Base-by-base conservation (phyloP, 1,284 basidiomycete species). In the Quambalaria eucalypti region DNA sequence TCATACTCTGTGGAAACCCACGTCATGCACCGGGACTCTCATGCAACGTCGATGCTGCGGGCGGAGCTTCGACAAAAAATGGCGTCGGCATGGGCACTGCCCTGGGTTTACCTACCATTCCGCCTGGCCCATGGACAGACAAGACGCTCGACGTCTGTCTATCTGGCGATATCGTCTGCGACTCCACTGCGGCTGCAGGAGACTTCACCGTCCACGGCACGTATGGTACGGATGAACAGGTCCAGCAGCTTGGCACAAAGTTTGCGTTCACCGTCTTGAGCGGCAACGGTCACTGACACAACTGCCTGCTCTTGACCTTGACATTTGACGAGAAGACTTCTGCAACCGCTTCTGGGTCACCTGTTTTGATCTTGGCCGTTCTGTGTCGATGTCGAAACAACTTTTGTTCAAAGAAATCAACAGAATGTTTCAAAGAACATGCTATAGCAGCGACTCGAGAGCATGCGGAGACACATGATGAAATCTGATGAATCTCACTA, bases 1-100 rank as follows among this genome's bases (percentile, higher is more conserved):
- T 76, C 21, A 59, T 76, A 31, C 56, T 74, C 12, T 61, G 73
- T 28, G 73, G 73, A 26, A 63, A 74, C 62, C 73, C 73, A 4
- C 46, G 61, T 7, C 69, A 72, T 52, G 65, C 65, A 53, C 47
- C 69, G 25, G 60, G 62, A 26, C 58, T 73, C 25, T 60, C 67
- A 2, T 69, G 71, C 57, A 76, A 76, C 52, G 62, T 68, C 48
- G 72, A 74, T 36, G 52, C 48, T 5, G 53, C 56, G 48, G 73
- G 73, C 12, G 69, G 70, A 8, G 65, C 56, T 10, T 33, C 52
- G 8, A 55, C 53, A 14, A 16, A 67, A 2, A 48, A 16, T 16
- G 31, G 9, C 31, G 8, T 16, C 9, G 31, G 31, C 8, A 8
- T 33, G 31, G n/a, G n/a, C n/a, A n/a, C n/a, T n/a, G 31, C 31